Conservation (phyloP, 441 rosid genomes). For the Populus hybrid region DNA sequence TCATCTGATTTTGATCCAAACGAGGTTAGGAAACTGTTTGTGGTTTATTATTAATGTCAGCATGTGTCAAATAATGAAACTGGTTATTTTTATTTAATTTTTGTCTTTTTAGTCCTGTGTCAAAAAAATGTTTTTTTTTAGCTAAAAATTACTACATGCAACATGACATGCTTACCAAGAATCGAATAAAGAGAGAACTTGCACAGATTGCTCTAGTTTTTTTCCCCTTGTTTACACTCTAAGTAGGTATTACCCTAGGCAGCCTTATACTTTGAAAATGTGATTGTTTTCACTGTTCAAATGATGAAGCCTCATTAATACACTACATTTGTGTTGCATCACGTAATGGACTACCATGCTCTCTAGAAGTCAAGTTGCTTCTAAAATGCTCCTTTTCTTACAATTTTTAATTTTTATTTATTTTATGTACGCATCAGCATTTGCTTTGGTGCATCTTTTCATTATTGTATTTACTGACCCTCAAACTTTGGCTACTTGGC, state of each 20-base stretch:
- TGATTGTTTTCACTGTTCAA: background rate
- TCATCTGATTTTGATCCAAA: conserved; percentile 93
- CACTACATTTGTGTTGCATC: background rate
- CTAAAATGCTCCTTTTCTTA: background rate
- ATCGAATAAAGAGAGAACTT: conserved; percentile 90
- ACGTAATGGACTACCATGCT: background rate
- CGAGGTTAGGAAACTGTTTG: conserved; percentile 47
- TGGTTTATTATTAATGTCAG: background rate
- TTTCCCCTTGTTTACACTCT: conserved; percentile 1
- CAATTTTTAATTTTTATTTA: background rate
- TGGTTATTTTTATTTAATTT: background rate
- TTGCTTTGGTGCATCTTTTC: background rate
- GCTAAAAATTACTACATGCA: background rate
- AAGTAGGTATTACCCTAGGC: background rate
- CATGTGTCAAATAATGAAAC: background rate
- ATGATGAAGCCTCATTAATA: background rate
- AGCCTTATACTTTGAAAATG: conserved; percentile 1
- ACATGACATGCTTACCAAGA: conserved; percentile 79
- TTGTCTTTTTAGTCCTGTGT: too few species aligned
- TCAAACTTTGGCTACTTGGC: background rate
- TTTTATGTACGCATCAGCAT: background rate
- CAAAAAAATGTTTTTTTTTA: too few species aligned
- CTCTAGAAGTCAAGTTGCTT: background rate
- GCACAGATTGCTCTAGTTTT: conserved; percentile 98
- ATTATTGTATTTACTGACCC: background rate